These are phyloP conservation scores for Microcera coccophila DNA, from an alignment of 2,329 filamentous ascomycete genomes.

Conservation along the genomic window DNA sequence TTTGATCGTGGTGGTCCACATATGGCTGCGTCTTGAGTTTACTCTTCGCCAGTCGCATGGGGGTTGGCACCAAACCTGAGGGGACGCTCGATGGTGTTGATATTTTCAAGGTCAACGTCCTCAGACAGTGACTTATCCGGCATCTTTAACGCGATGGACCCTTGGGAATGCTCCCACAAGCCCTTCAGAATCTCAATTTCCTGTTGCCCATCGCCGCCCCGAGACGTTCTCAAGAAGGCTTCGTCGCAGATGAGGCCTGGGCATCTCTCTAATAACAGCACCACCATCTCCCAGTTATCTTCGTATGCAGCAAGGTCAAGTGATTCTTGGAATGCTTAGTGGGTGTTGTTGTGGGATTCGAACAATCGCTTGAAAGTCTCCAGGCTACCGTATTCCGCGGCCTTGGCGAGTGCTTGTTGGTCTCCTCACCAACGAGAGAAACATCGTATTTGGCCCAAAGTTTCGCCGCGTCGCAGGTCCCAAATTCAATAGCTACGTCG, in stretches of 20 bases:
- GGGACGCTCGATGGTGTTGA: slow-evolving; percentile 34
- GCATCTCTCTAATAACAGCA: slow-evolving; percentile 32
- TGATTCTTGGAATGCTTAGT: slow-evolving; percentile 32
- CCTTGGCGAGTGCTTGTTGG: background rate
- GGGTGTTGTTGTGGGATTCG: slow-evolving; percentile 29
- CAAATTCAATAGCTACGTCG: slow-evolving; percentile 41
- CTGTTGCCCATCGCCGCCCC: slow-evolving; percentile 28
- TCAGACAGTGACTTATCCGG: slow-evolving; percentile 36
- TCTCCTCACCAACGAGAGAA: slow-evolving; percentile 24
- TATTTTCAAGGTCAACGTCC: slow-evolving; percentile 38
- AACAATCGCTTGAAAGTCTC: slow-evolving; percentile 39
- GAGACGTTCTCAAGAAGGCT: slow-evolving; percentile 33
- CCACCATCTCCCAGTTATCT: slow-evolving; percentile 38
- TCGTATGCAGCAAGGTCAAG: slow-evolving; percentile 31
- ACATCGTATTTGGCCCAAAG: slow-evolving; percentile 38
- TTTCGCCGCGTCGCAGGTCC: slow-evolving; percentile 38
- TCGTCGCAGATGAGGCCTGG: slow-evolving; percentile 33
- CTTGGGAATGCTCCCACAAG: slow-evolving; percentile 36
- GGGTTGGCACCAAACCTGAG: slow-evolving; percentile 34
- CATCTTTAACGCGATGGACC: slow-evolving; percentile 29
- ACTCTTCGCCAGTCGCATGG: slow-evolving; percentile 38
- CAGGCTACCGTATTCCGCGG: slow-evolving; percentile 36
- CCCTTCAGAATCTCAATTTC: slow-evolving; percentile 35
- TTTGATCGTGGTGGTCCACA: too few relatives aligned
- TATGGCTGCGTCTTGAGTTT: too few relatives aligned